Base-by-base conservation (phyloP, 2,329 filamentous ascomycete species). In the Diaporthe sp. region DNA sequence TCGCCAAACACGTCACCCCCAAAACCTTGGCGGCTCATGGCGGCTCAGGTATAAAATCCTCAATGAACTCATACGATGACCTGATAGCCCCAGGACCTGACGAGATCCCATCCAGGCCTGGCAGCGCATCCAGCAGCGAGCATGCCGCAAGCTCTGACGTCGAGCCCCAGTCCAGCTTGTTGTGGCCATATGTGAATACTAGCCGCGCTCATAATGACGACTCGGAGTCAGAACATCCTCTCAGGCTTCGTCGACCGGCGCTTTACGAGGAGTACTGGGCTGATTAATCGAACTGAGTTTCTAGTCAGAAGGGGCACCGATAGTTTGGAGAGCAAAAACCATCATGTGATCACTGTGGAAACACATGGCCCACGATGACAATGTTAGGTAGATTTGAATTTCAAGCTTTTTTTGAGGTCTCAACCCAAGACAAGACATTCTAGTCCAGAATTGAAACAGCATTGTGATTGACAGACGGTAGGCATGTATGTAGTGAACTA, bases 221-320 rank as follows among this genome's bases (percentile, higher is more conserved):
- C 22, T 5, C 7, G 3, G 44, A 35, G 7, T 32, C 44, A 12
- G 69, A 71, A n/a, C n/a, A 53, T 13, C 3, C n/a, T 42, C 17
- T 71, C 6, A 53, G 44, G 6, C 25, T 53, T 6, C 42, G 42
- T 42, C 55, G 68, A 19, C 53, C 55, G 1, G 69, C 44, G 32
- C 30, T 71, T 13, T 61, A 71, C 25, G 39, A 61, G 55, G 69
- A 71, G 17, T 51, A 61, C 55, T 71, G 69, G 69, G 55, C 55
- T 7, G 5, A 6, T 27, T 32, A 17, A 12, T 8, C 12, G 15
- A 10, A 35, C 27, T n/a, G 13, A 27, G 3, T 22, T 12, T 6
- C 22, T 27, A 15, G 39, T 17, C n/a, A 25, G 2, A 1, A 30
- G 37, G 19, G 7, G 12, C 12, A 4, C 27, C 2, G 10, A 19